Base-by-base conservation (phyloP, 768 basidiomycete species). In the Tricholoma saponaceum region DNA sequence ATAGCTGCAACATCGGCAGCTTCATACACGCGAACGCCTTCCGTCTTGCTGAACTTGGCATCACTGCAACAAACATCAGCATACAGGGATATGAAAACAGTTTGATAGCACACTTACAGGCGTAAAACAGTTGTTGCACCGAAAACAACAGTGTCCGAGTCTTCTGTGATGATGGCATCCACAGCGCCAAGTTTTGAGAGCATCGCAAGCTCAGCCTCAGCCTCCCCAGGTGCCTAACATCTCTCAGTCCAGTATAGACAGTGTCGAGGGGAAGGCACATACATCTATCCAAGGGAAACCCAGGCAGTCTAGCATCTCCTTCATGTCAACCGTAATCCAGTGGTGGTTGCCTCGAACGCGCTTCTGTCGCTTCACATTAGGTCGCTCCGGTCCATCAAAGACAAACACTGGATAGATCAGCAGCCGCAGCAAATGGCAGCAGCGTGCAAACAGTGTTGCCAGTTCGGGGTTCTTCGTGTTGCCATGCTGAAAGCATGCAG, bases 231-330 rank as follows among this genome's bases (percentile, higher is more conserved):
- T n/a, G 47, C 47, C 47, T 49, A 9, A 3, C 46, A 47, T 47
- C 14, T 47, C 5, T 47, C 2, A 47, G 46, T 7, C 46, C 5
- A 10, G 46, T 47, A 47, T 2, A 46, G 46, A 28, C 25, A 5
- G 9, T 28, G 16, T 22, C 26, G 18, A 26, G 23, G 6, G 25
- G 10, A 32, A 9, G 20, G 18, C n/a, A 53, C 60, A 30, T 28
- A 56, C 60, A 52, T 58, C 55, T 43, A 61, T 16, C 55, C 54
- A 58, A 5, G 28, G 46, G 44, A 61, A 56, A 14, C 25, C 55
- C 16, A 61, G 33, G 14, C 13, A 6, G 32, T 61, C 44, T 2
- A 61, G 55, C 50, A 61, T 32, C 12, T 56, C 44, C 49, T 56
- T 47, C 51, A 61, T 52, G 4, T 33, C 57, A 7, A 1, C 12